Conservation (phyloP, 345 rosid species). For the Lumnitzera racemosa region DNA sequence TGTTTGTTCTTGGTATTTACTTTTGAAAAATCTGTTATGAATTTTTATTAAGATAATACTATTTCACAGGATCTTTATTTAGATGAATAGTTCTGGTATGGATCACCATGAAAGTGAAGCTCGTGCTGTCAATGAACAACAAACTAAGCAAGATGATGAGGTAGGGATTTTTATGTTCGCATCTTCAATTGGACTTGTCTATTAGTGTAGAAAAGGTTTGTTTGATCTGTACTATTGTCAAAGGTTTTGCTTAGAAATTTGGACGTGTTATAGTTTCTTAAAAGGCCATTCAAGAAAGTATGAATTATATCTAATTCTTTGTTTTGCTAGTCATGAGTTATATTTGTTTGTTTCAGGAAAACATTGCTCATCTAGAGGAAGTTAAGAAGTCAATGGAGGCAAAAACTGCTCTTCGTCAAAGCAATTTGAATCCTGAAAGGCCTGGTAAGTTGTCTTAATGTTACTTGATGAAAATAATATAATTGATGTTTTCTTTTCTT, state of each 20-base stretch:
- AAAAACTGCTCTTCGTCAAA: conserved; percentile 83
- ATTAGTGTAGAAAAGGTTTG: no score
- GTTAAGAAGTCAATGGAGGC: conserved; percentile 74
- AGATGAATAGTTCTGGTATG: conserved; percentile 23
- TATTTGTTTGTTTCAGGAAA: conserved; percentile 50
- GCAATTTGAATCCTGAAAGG: conserved; percentile 84
- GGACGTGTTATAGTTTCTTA: not conserved
- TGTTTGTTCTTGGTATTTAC: no score
- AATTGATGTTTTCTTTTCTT: not conserved
- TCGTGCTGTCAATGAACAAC: conserved; percentile 34
- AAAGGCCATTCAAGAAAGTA: no score
- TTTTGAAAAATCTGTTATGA: not conserved
- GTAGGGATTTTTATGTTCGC: conserved; percentile 17
- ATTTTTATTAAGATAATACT: not conserved
- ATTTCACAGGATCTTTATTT: not conserved
- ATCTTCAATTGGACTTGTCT: no score
- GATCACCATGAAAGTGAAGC: conserved; percentile 61
- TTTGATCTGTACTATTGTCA: not conserved
- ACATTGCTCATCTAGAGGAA: conserved; percentile 83
- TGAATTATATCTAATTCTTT: not conserved
- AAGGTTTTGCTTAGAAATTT: not conserved
- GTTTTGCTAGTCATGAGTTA: not conserved
- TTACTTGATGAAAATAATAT: not conserved
- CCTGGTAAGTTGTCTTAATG: conserved; percentile 60
- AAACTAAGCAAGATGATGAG: conserved; percentile 68